Conservation (phyloP, 2,329 filamentous ascomycete species). For the Orbilia blumenaviensis region DNA sequence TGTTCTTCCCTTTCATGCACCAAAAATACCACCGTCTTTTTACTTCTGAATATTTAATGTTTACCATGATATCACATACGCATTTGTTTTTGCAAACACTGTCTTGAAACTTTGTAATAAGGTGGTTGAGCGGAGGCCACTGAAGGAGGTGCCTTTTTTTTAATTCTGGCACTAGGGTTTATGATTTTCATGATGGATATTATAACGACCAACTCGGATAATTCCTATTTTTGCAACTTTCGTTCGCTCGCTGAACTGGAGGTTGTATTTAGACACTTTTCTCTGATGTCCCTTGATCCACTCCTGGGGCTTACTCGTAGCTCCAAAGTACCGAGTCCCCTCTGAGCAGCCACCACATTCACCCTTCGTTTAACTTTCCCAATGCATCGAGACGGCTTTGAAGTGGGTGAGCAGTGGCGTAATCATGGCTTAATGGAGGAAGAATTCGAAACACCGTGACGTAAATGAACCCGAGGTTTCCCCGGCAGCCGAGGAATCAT, state of each 20-base stretch:
- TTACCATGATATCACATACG: conserved; percentile 25
- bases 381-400: too few relatives aligned
- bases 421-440: neutral
- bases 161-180: conserved; percentile 1
- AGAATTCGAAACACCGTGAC: neutral
- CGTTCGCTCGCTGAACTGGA: conserved; percentile 2
- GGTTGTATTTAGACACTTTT: neutral
- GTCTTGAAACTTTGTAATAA: neutral
- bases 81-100: neutral
- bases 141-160: neutral
- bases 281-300: neutral
- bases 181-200: conserved; percentile 6
- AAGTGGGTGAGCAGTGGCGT: neutral
- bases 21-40: conserved; percentile 41
- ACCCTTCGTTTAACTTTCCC: neutral
- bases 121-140: neutral
- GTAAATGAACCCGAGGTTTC: neutral
- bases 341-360: neutral
- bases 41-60: conserved; percentile 17
- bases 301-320: neutral
- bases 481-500: neutral
- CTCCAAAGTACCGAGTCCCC: neutral
- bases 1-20: neutral
- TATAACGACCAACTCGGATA: conserved; percentile 50
- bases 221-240: conserved; percentile 15